Base-by-base conservation (phyloP, 75 land plant genomes). In the Pinus taeda region DNA sequence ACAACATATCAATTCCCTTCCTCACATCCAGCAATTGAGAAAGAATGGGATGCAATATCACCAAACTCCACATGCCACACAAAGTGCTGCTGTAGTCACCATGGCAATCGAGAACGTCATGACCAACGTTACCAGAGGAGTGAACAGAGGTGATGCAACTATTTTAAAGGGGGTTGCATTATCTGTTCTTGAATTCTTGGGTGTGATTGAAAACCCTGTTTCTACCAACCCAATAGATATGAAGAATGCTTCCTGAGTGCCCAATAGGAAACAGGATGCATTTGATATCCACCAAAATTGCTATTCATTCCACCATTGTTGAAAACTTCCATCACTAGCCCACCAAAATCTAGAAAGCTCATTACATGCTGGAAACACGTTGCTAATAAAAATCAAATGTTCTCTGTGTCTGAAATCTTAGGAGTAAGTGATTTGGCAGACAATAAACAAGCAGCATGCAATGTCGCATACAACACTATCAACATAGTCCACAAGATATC, bases 401-500 rank as follows among this genome's bases (percentile, higher is more conserved):
- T 60, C 9, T 60, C 62, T 2, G 7, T 9, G 12, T 60, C 20
- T 60, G 22, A 11, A n/a, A 60, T 24, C 62, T 60, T 60, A 22
- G 62, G 62, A 60, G 12, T 60, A 60, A 60, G 62, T 60, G 62
- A 60, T 60, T 60, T 60, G 62, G 62, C 6, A n/a, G n/a, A 60
- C 2, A 60, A 21, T 9, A 21, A 60, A 18, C 62, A 21, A 17
- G 62, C 62, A 21, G 4, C 62, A 60, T 60, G 62, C 62, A 60
- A 60, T 24, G 21, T 24, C 62, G 11, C 18, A 60, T 60, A 60
- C 62, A 60, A 8, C 62, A 60, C 11, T 60, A 11, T 26, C 7
- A 60, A 60, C 62, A 60, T 26, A 45, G 26, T 60, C 62, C 62
- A 60, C 24, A 9, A 21, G 62, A 21, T 60, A 60, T 60, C 9